phyloP scores from a whole-genome alignment of 148 eudicot genomes.

The Camellia sinensis region DNA sequence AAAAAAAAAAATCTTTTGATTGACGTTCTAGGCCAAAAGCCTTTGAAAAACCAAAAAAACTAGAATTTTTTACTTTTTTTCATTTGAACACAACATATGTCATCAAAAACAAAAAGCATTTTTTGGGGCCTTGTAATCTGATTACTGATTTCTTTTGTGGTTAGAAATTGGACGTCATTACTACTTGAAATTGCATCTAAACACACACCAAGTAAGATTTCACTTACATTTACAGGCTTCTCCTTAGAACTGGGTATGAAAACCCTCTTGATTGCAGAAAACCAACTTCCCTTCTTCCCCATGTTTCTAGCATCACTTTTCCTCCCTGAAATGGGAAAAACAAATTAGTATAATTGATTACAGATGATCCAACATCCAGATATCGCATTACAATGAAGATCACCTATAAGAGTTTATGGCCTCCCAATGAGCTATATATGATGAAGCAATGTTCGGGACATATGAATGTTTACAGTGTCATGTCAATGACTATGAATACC shows the following conservation, averaged over 20 bases:
- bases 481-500: not conserved
- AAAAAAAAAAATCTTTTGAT: not conserved
- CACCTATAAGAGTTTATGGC: not conserved
- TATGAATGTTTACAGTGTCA: not conserved
- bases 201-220: constrained; percentile 2
- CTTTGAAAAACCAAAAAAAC: not conserved
- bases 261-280: constrained; percentile 90
- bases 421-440: not conserved
- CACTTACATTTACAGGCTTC: constrained; percentile 68
- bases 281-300: constrained; percentile 99
- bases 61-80: no score
- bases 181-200: not conserved
- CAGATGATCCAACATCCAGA: not conserved
- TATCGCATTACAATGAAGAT: not conserved
- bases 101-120: no score
- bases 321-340: constrained; percentile 26
- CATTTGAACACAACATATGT: no score
- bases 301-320: constrained; percentile 72
- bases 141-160: not conserved
- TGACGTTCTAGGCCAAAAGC: constrained; percentile 7
- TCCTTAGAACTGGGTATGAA: constrained; percentile 76
- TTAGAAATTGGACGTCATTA: not conserved
- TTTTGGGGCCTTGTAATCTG: not conserved
- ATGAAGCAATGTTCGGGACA: not conserved
- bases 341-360: not conserved